phyloP scores from a whole-genome alignment of 805 yeast species.

The Yarrowia bubula region DNA sequence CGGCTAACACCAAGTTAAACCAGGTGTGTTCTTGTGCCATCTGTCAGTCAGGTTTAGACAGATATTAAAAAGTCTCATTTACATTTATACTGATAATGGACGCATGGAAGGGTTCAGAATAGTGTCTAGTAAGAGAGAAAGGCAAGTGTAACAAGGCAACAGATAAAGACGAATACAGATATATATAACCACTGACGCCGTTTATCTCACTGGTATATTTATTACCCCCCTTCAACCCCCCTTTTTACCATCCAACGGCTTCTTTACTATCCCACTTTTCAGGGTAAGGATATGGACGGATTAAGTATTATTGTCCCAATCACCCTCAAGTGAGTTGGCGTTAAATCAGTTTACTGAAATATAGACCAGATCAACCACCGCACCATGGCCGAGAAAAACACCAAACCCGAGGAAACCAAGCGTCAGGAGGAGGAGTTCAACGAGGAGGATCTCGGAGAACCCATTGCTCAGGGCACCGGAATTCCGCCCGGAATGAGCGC shows the following conservation, averaged over 20 bases:
- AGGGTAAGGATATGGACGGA: background rate
- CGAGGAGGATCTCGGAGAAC: slow-evolving; percentile 22
- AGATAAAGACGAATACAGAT: too few species aligned
- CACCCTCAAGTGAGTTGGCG: background rate
- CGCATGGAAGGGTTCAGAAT: too few species aligned
- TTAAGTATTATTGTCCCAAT: background rate
- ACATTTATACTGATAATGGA: too few species aligned
- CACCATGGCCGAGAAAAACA: slow-evolving; percentile 7
- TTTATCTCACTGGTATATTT: too few species aligned
- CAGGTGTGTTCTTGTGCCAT: too few species aligned
- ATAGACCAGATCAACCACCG: background rate
- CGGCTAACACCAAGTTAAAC: too few species aligned
- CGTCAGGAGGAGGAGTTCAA: slow-evolving; percentile 14
- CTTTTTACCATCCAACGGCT: background rate
- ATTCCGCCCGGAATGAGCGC: slow-evolving; percentile 33
- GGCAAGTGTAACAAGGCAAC: too few species aligned
- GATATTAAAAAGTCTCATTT: too few species aligned
- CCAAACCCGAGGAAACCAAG: slow-evolving; percentile 14
- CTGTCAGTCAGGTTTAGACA: too few species aligned
- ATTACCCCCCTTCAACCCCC: too few species aligned
- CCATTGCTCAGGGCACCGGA: slow-evolving; percentile 28
- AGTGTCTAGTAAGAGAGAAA: too few species aligned
- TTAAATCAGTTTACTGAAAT: background rate
- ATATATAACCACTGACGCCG: too few species aligned
- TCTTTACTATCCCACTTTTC: background rate